phyloP scores from a whole-genome alignment of 2,329 filamentous ascomycete genomes.

The Paraphaeosphaeria sporulosa region DNA sequence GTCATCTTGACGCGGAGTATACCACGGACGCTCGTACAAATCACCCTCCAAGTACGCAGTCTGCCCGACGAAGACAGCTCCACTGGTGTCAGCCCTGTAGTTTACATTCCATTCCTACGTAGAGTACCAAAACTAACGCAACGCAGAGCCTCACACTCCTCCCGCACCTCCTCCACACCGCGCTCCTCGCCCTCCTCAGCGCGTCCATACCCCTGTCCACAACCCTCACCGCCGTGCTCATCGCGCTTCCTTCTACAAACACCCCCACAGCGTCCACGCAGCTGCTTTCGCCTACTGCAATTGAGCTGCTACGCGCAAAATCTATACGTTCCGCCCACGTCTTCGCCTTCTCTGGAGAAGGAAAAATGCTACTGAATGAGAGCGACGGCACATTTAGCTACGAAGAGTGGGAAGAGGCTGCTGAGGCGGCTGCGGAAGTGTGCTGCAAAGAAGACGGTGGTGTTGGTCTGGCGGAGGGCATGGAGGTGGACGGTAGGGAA shows the following conservation, averaged over 20 bases:
- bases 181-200: constrained; percentile 83
- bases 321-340: constrained; percentile 86
- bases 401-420: constrained; percentile 76
- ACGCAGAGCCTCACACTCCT: constrained; percentile 77
- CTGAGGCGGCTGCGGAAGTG: constrained; percentile 68
- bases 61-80: constrained; percentile 72
- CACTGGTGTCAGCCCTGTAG: constrained; percentile 67
- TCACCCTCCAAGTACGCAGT: constrained; percentile 78
- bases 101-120: constrained; percentile 32
- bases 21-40: constrained; percentile 78
- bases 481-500: constrained; percentile 48
- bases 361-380: constrained; percentile 78
- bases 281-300: constrained; percentile 64
- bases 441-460: constrained; percentile 63
- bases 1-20: constrained; percentile 78
- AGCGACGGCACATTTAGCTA: constrained; percentile 82
- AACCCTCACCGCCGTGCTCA: constrained; percentile 78
- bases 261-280: constrained; percentile 61
- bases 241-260: constrained; percentile 78
- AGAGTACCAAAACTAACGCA: not conserved
- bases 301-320: constrained; percentile 67
- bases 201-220: constrained; percentile 81
- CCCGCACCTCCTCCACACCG: constrained; percentile 81
- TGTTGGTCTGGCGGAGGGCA: constrained; percentile 45
- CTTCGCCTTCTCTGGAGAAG: constrained; percentile 74